Conservation (phyloP, 768 basidiomycete species). For the Dictyophora rubrovolvata region DNA sequence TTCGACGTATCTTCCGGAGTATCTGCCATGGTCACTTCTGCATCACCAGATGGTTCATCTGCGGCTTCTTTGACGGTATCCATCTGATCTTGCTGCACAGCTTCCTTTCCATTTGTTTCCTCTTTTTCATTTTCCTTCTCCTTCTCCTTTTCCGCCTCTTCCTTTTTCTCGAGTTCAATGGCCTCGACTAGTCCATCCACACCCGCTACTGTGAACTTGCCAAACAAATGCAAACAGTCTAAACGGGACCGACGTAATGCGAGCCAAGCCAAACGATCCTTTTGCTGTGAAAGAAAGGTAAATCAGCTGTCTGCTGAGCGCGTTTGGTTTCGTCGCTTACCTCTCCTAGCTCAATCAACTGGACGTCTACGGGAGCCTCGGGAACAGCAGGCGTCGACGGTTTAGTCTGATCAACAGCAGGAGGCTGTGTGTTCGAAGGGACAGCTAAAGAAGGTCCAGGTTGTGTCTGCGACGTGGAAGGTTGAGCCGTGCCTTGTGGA, state of each 20-base stretch:
- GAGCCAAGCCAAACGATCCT: constrained; percentile 72
- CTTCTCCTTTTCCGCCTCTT: constrained; percentile 24
- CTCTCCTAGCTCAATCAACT: constrained; percentile 53
- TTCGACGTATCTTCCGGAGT: neutral
- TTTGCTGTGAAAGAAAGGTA: constrained; percentile 38
- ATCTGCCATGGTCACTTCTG: neutral
- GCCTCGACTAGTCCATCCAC: constrained; percentile 35
- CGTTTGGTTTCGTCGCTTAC: constrained; percentile 26
- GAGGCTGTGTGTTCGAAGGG: constrained; percentile 6
- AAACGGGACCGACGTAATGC: constrained; percentile 70
- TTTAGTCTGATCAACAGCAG: constrained; percentile 1
- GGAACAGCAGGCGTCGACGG: constrained; percentile 4
- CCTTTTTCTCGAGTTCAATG: constrained; percentile 28
- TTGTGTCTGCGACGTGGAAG: constrained; percentile 21
- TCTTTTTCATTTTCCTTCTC: constrained; percentile 22
- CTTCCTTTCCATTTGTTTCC: neutral
- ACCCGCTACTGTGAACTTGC: constrained; percentile 75
- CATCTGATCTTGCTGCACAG: neutral
- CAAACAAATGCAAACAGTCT: constrained; percentile 63
- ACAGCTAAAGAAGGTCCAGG: constrained; percentile 16
- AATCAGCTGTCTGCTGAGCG: neutral
- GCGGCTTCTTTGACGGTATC: neutral
- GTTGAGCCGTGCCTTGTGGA: constrained; percentile 19
- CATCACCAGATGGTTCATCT: neutral
- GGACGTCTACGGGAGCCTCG: constrained; percentile 28